Conservation (phyloP, 495 filamentous ascomycete genomes). For the Zalerion maritima region DNA sequence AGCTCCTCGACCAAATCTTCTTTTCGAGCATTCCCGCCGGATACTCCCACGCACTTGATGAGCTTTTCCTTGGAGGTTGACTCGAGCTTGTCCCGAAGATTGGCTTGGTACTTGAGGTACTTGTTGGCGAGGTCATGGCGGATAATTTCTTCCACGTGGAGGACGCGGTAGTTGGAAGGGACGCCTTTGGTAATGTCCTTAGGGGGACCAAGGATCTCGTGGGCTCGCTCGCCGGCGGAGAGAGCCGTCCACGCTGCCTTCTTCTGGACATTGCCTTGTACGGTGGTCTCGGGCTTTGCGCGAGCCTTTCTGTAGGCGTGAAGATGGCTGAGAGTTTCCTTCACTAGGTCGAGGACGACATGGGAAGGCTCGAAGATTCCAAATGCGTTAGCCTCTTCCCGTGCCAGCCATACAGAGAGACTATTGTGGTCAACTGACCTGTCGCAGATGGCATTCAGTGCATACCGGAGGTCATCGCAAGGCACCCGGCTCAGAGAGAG, state of each 20-base stretch:
- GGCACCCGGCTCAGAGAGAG: slow-evolving; percentile 7
- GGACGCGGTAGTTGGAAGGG: slow-evolving; percentile 17
- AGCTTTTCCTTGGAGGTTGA: slow-evolving; percentile 6
- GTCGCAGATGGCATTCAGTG: slow-evolving; percentile 5
- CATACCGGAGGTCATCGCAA: slow-evolving; percentile 11
- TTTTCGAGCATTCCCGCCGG: slow-evolving; percentile 8
- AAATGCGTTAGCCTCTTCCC: slow-evolving; percentile 7
- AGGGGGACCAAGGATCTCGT: slow-evolving; percentile 16
- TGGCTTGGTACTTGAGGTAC: slow-evolving; percentile 13
- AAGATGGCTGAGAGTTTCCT: slow-evolving; percentile 6
- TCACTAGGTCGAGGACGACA: slow-evolving; percentile 9
- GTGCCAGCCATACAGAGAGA: slow-evolving; percentile 7
- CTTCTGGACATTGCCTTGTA: slow-evolving; percentile 3
- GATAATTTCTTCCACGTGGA: slow-evolving; percentile 27
- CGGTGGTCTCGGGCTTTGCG: neutral
- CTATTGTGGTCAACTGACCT: slow-evolving; percentile 8
- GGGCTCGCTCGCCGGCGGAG: slow-evolving; percentile 9
- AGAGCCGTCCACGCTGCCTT: slow-evolving; percentile 6
- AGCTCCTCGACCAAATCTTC: slow-evolving; percentile 18
- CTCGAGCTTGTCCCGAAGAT: slow-evolving; percentile 15
- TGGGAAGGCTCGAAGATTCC: slow-evolving; percentile 9
- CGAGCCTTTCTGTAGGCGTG: slow-evolving; percentile 5
- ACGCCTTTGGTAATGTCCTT: slow-evolving; percentile 19
- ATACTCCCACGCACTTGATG: slow-evolving; percentile 7
- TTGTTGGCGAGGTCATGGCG: slow-evolving; percentile 15